phyloP scores from a whole-genome alignment of 164 flowering plant genomes.

The Brasenia schreberi region DNA sequence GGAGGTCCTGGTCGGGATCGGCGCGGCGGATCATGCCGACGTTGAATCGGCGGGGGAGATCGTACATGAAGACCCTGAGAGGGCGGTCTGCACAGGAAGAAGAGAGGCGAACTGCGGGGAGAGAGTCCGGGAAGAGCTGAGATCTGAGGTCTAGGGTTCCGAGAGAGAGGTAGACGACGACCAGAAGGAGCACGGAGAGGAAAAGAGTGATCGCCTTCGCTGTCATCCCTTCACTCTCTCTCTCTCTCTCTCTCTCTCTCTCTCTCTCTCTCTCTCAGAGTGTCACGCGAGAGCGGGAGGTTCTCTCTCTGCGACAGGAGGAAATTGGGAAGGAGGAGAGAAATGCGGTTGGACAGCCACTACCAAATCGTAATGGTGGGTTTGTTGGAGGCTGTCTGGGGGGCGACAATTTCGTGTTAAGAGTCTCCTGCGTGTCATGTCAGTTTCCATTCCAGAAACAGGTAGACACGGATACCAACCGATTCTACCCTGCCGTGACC shows the following conservation, averaged over 20 bases:
- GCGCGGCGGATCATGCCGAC: constrained; percentile 30
- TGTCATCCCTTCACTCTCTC: neutral
- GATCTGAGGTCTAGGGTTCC: constrained; percentile 42
- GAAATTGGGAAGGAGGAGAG: neutral
- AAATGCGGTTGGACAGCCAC: no score
- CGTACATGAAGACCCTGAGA: constrained; percentile 80
- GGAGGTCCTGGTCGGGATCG: constrained; percentile 10
- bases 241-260: no score
- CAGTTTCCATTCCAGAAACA: no score
- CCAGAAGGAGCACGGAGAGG: constrained; percentile 17
- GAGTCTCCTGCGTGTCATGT: no score
- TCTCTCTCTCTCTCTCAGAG: neutral
- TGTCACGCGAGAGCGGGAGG: neutral
- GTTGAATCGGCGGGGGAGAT: constrained; percentile 64
- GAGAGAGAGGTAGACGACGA: constrained; percentile 23
- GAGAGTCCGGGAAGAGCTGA: constrained; percentile 16
- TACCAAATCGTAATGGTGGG: no score
- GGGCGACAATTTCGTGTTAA: neutral
- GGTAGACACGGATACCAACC: no score
- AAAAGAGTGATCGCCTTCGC: constrained; percentile 1
- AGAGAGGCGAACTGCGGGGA: constrained; percentile 6
- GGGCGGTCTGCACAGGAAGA: constrained; percentile 24
- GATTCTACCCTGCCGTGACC: no score
- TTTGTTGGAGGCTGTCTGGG: neutral
- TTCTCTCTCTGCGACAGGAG: neutral